phyloP scores from a whole-genome alignment of 129 eudicot species.

The Solidago caesia region DNA sequence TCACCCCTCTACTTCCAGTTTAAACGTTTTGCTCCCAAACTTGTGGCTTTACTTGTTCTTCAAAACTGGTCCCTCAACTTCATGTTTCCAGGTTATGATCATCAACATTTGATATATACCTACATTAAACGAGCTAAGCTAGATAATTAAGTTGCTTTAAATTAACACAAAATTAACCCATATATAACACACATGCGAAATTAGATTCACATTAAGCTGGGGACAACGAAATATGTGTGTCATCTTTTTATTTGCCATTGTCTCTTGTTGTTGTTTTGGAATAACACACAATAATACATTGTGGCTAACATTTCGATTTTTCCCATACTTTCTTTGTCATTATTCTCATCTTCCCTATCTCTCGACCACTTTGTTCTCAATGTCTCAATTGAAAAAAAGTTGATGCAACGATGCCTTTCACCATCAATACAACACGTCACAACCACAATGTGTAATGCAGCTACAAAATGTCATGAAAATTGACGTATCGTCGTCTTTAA shows the following conservation, averaged over 20 bases:
- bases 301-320: background rate
- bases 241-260: constrained; percentile 14
- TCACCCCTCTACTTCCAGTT: no score
- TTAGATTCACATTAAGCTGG: background rate
- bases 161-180: no score
- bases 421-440: constrained; percentile 13
- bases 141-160: no score
- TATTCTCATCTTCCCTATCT: constrained; percentile 25
- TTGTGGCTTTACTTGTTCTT: no score
- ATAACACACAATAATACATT: constrained; percentile 29
- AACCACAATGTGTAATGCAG: constrained; percentile 25
- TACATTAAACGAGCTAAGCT: no score
- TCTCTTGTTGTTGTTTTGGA: constrained; percentile 33
- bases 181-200: no score
- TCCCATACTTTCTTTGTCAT: constrained; percentile 20
- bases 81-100: no score
- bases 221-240: constrained; percentile 17
- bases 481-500: background rate
- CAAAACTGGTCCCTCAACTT: no score
- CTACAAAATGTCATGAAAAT: constrained; percentile 24
- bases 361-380: constrained; percentile 21
- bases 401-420: constrained; percentile 24
- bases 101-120: no score
- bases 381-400: constrained; percentile 13
- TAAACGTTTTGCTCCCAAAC: no score